Evolutionary conservation across 2,329 filamentous ascomycete species (phyloP), one percentile per base, ranked within the genome.

Genomic region (Aspergillus fumigatus): DNA sequence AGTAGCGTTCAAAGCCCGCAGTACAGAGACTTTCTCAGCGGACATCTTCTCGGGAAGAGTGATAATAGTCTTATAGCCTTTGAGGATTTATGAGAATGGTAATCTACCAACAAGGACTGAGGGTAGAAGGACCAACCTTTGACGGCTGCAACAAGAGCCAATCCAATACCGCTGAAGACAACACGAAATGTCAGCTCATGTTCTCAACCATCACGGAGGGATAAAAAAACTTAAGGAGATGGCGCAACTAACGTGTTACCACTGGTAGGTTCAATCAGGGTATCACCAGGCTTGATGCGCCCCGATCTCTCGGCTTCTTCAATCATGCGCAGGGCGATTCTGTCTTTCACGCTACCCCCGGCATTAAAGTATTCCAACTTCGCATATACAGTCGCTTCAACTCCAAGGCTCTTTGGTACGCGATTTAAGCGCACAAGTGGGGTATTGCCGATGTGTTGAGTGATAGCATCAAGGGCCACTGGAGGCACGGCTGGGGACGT

Each of bases 11-110:
- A 99, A 84, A 29, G 94, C 93, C 67, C 92, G 89, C 60, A 99
- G 83, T 27, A 99, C 94, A 2, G 93, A 89, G 41, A 99, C 94
- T 77, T 99, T 99, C 77, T 99, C 94, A 50, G 92, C 89, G 1
- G 92, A 97, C 94, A 99, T 99, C 82, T 99, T 99, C 79, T 99
- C 94, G 52, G 94, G 94, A 48, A 99, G 85, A 10, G 94, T 99
- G 75, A 99, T 99, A 77, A 99, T 97, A 43, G 92, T 95, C 77
- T 93, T 93, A 82, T 97, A 99, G 64, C 92, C 75, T 76, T 48
- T 21, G 50, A 19, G 14, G 6, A n/a, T 4, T 47, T 41, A 43
- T 41, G 26, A 27, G 52, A 56, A 21, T 21, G 5, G 51, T 21
- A 23, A 29, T 49, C 53, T 48, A 7, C 50, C 38, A 35, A 14